Conservation (phyloP, 805 yeast species). For the Vanderwaltozyma verrucispora region DNA sequence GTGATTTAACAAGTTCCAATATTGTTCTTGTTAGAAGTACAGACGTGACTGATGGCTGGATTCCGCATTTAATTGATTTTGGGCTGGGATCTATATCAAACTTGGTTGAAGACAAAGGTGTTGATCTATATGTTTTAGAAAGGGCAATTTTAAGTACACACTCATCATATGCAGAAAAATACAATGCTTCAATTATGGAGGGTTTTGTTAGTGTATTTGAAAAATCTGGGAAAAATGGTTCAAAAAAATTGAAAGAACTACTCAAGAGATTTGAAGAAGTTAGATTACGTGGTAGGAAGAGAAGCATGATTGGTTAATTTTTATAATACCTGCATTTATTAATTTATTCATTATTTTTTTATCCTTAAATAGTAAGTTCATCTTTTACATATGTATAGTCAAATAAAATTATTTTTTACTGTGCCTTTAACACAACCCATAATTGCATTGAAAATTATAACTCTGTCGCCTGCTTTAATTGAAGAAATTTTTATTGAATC, state of each 20-base stretch:
- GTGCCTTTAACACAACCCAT: slow-evolving; percentile 65
- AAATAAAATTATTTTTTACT: slow-evolving; percentile 27
- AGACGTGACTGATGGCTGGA: slow-evolving; percentile 13
- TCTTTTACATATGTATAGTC: neutral
- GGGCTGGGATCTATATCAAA: slow-evolving; percentile 75
- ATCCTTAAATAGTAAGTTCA: no score
- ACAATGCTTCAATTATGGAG: slow-evolving; percentile 59
- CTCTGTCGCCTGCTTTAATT: slow-evolving; percentile 54
- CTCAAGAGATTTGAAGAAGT: slow-evolving; percentile 68
- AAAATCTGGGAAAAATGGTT: slow-evolving; percentile 26
- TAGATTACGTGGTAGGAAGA: slow-evolving; percentile 83
- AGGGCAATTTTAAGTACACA: slow-evolving; percentile 89
- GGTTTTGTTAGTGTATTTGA: slow-evolving; percentile 46
- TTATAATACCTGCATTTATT: no score
- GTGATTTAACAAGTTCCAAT: slow-evolving; percentile 89
- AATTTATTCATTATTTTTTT: no score
- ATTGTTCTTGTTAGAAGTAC: slow-evolving; percentile 41
- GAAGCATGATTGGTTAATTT: slow-evolving; percentile 87
- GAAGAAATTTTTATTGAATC: slow-evolving; percentile 33
- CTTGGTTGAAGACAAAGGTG: slow-evolving; percentile 87
- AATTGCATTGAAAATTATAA: slow-evolving; percentile 71
- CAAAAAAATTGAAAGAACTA: slow-evolving; percentile 40
- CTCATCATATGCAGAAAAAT: slow-evolving; percentile 54
- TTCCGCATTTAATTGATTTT: slow-evolving; percentile 74
- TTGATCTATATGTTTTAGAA: slow-evolving; percentile 90